Percentiles rank a stretch among this genome's conserved stretches.
These are phyloP conservation scores for Zea luxurians DNA, from an alignment of 176 grass and related monocot species.

Conservation along the genomic window DNA sequence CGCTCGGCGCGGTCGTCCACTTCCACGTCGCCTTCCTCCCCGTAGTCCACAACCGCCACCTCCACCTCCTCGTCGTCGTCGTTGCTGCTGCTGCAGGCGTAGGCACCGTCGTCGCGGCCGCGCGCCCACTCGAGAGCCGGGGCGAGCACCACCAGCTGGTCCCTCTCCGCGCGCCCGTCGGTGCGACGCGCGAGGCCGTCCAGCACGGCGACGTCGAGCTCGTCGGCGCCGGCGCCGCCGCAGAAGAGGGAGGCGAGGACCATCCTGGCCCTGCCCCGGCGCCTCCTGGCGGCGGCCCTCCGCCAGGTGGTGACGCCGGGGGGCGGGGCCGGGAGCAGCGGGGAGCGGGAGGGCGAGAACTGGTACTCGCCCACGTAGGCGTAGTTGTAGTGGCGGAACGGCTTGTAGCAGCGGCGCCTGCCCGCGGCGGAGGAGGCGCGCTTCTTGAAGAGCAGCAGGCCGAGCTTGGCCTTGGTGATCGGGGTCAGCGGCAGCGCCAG, in stretches of 20 bases:
- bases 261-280: conserved; percentile 26
- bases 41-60: background rate
- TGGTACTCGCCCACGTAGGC: conserved; percentile 78
- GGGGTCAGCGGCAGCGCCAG: conserved; percentile 49
- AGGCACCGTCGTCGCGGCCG: background rate
- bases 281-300: conserved; percentile 32
- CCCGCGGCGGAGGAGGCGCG: conserved; percentile 13
- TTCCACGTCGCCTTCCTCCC: conserved; percentile 46
- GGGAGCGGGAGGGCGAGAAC: conserved; percentile 76
- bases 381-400: conserved; percentile 71
- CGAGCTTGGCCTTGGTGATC: conserved; percentile 51
- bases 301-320: conserved; percentile 42
- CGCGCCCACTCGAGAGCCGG: conserved; percentile 26
- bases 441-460: conserved; percentile 68
- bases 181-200: conserved; percentile 19
- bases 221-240: conserved; percentile 36
- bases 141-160: conserved; percentile 5
- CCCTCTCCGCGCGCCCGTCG: background rate
- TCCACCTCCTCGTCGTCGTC: background rate
- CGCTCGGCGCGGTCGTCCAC: conserved; percentile 74
- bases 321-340: conserved; percentile 47
- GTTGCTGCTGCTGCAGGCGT: background rate
- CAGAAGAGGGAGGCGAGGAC: conserved; percentile 58
- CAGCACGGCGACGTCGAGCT: conserved; percentile 40
- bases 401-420: conserved; percentile 43